Evolutionary conservation across 2,329 filamentous ascomycete genomes (phyloP).

Genomic region (Aspergillus felis): DNA sequence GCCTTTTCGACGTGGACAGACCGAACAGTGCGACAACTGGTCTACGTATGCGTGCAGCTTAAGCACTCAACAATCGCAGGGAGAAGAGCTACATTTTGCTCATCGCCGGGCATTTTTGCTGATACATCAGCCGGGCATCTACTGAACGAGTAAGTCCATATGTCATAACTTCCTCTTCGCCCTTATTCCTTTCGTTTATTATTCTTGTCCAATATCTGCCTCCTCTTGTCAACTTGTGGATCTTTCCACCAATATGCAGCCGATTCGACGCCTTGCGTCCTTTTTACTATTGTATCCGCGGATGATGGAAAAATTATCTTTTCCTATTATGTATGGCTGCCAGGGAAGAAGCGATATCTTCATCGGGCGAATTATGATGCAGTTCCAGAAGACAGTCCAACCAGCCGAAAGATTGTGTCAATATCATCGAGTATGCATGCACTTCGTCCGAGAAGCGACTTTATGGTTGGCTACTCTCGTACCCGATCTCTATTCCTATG

Average conservation of each 20-base stretch:
- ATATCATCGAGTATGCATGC: neutral
- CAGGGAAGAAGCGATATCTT: neutral
- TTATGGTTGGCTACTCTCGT: neutral
- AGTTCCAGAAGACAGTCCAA: neutral
- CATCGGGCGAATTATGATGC: neutral
- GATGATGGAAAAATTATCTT: neutral
- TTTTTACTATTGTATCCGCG: neutral
- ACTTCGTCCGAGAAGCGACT: neutral
- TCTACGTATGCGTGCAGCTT: neutral
- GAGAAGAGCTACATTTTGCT: neutral
- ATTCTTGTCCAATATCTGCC: neutral
- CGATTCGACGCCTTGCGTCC: neutral
- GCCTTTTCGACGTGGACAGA: constrained; percentile 8
- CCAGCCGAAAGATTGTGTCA: neutral
- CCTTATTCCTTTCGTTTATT: neutral
- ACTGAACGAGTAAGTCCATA: neutral
- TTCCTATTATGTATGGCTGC: neutral
- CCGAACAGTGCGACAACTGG: neutral
- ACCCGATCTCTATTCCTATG: neutral
- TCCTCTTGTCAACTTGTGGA: neutral
- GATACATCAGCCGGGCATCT: neutral
- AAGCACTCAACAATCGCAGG: neutral
- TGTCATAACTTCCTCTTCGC: neutral
- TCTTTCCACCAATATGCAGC: neutral
- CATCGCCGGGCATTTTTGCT: neutral